Evolutionary conservation across 2,329 filamentous ascomycete species (phyloP), one percentile per base, ranked within the genome.

Genomic region (Paecilomyces sp.): DNA sequence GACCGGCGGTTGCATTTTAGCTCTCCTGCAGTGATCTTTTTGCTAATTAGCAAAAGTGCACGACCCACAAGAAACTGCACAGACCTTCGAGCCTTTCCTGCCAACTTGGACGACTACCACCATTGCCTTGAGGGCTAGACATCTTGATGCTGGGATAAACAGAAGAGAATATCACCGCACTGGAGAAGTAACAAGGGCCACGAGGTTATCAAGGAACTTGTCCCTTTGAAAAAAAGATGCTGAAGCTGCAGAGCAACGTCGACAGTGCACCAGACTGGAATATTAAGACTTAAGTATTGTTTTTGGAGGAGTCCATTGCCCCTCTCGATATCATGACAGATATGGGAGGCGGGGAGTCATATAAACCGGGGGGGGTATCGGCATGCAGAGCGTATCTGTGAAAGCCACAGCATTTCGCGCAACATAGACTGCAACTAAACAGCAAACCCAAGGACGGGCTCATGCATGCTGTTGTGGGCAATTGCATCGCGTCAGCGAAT

Each of bases 71-170:
- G 30, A 50, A 58, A 57, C 34, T 64, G 61, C 61, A 62, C 76
- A 59, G 76, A 86, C 84, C 77, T 74, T 81, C 75, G 54, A 87
- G 81, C 60, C 79, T 80, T 59, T 84, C 80, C 67, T 86, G 84
- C 84, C 84, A 86, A 65, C 68, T 72, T 11, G 70, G 57, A 57
- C 70, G 69, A 55, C 53, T 58, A 56, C 57, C 61, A 55, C 63
- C 63, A 60, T 66, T 64, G 28, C 50, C 62, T 65, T 65, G 67
- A 34, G 62, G 54, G 36, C 70, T 67, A 62, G 65, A 61, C 67
- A 71, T 69, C 52, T 52, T 55, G 54, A n/a, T 50, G 31, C 47
- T 55, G 50, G 50, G 51, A 22, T 7, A 57, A 33, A 52, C 30
- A 52, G 12, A 52, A 31, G 25, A 54, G 33, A 31, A 36, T 30